phyloP scores from a whole-genome alignment of 805 yeast species.

The Millerago galiae region DNA sequence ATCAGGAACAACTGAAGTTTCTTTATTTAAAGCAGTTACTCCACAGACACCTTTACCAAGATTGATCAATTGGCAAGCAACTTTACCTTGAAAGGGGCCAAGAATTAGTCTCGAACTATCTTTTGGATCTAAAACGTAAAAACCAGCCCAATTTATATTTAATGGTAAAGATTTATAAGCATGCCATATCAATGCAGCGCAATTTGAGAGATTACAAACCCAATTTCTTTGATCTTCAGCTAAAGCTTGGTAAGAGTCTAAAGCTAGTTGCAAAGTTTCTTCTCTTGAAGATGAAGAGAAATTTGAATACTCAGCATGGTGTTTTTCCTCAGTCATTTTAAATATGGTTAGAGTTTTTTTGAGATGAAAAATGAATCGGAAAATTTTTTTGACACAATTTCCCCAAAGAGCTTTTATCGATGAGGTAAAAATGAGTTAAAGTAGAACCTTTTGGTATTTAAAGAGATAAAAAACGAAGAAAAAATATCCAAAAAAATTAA shows the following conservation, averaged over 20 bases:
- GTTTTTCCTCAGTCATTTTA: constrained; percentile 23
- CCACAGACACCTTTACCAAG: constrained; percentile 93
- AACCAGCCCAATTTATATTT: constrained; percentile 89
- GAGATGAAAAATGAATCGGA: too few relatives aligned
- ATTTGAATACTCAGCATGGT: constrained; percentile 73
- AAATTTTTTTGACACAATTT: too few relatives aligned
- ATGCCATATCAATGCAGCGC: constrained; percentile 83
- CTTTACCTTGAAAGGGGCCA: constrained; percentile 96
- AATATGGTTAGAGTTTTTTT: too few relatives aligned
- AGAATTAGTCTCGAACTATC: constrained; percentile 46
- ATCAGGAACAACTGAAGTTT: constrained; percentile 71
- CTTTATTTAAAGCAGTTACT: constrained; percentile 51
- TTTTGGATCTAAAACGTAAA: constrained; percentile 48
- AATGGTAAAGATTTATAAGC: constrained; percentile 59
- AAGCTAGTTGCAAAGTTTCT: constrained; percentile 52
- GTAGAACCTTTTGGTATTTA: too few relatives aligned
- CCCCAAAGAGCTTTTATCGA: too few relatives aligned
- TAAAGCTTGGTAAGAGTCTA: constrained; percentile 61
- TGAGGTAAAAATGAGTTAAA: too few relatives aligned
- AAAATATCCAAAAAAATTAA: too few relatives aligned
- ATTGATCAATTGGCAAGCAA: constrained; percentile 81
- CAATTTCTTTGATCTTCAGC: constrained; percentile 62
- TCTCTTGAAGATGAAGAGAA: constrained; percentile 36
- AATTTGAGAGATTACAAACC: constrained; percentile 86
- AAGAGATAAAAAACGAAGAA: too few relatives aligned